These are phyloP conservation scores for Hebeloma cylindrosporum DNA, from an alignment of 768 basidiomycete species.

Conservation along the genomic window DNA sequence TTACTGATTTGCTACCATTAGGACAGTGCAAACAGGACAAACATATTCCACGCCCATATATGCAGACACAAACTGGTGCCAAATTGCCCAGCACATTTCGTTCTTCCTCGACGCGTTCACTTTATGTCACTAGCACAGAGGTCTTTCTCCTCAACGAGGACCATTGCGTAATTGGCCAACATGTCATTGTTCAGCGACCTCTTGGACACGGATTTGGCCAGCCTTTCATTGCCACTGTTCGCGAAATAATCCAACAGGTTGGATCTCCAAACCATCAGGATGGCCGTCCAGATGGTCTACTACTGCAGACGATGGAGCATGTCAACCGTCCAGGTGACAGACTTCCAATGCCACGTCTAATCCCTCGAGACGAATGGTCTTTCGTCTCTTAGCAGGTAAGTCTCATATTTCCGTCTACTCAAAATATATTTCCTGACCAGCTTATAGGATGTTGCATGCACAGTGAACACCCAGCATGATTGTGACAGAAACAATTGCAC, in stretches of 20 bases:
- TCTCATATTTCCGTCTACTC: neutral
- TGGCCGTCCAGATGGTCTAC: neutral
- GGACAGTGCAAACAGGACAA: too few relatives aligned
- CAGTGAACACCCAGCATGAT: conserved; percentile 28
- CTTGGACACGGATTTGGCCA: too few relatives aligned
- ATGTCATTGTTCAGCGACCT: conserved; percentile 7
- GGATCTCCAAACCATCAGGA: neutral
- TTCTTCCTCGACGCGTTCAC: neutral
- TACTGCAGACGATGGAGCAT: neutral
- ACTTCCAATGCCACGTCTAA: neutral
- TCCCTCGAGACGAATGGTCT: neutral
- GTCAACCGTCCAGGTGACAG: neutral
- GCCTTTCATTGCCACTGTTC: neutral
- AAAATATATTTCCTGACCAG: neutral
- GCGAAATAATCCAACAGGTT: conserved; percentile 5
- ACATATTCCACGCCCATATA: neutral
- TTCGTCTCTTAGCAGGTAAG: conserved; percentile 6
- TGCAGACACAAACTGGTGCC: neutral
- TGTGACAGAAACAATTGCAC: conserved; percentile 20
- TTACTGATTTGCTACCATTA: too few relatives aligned
- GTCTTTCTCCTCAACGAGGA: conserved; percentile 5
- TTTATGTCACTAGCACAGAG: neutral
- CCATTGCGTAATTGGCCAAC: conserved; percentile 2
- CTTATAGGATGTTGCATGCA: conserved; percentile 23
- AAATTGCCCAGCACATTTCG: neutral